Percentiles rank a stretch among this genome's conserved stretches.
These are phyloP conservation scores for Lanmaoa rubissima DNA, from an alignment of 768 basidiomycete species.

Conservation along the genomic window DNA sequence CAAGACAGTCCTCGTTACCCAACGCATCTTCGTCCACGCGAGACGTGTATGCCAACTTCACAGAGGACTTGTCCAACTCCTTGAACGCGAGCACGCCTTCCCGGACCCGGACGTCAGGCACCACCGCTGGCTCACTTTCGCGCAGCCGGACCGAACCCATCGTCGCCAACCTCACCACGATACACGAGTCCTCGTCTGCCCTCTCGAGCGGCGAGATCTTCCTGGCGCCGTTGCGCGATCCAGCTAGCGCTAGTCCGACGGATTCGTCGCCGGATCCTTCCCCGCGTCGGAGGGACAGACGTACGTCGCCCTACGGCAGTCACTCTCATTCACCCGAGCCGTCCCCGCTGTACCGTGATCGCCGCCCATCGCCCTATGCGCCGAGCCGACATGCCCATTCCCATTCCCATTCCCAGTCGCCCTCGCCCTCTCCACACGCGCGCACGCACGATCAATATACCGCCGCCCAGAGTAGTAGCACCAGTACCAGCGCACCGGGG, in stretches of 20 bases:
- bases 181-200: conserved; percentile 24
- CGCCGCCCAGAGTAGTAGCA: neutral
- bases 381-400: conserved; percentile 3
- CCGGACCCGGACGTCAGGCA: conserved; percentile 10
- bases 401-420: conserved; percentile 5
- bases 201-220: conserved; percentile 27
- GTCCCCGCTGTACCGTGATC: conserved; percentile 28
- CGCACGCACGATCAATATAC: conserved; percentile 13
- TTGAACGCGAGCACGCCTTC: conserved; percentile 20
- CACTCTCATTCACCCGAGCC: conserved; percentile 21
- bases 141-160: conserved; percentile 33
- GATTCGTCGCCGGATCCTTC: conserved; percentile 31
- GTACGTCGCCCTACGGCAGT: conserved; percentile 21
- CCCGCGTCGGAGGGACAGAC: conserved; percentile 25
- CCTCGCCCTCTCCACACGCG: conserved; percentile 17
- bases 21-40: conserved; percentile 18
- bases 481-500: neutral
- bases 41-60: conserved; percentile 21
- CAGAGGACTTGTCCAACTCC: conserved; percentile 27
- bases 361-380: conserved; percentile 22
- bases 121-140: conserved; percentile 7
- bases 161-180: conserved; percentile 27
- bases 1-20: conserved; percentile 29
- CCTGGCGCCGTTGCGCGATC: conserved; percentile 23
- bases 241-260: conserved; percentile 8